Evolutionary conservation across 495 filamentous ascomycete genomes (phyloP).

Genomic region (Pyrenopolyporus hunteri): DNA sequence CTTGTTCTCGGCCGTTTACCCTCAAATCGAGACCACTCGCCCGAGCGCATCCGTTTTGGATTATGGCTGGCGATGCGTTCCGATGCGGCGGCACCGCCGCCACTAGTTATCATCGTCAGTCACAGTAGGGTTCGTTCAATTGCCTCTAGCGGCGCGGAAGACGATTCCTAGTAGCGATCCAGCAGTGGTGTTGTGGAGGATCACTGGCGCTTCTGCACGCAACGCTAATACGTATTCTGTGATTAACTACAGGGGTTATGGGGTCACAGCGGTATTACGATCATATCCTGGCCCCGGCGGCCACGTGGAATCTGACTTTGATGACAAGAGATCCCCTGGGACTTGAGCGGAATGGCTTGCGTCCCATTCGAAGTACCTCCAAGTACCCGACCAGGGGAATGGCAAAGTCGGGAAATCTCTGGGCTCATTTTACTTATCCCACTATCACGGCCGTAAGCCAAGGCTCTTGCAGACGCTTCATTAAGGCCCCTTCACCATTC

Average conservation of each 20-base stretch:
- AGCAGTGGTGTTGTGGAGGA: conserved; percentile 18
- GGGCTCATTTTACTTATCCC: conserved; percentile 32
- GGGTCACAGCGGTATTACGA: conserved; percentile 46
- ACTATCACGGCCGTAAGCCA: conserved; percentile 36
- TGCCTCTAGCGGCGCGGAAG: conserved; percentile 26
- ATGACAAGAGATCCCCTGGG: conserved; percentile 41
- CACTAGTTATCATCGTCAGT: conserved; percentile 13
- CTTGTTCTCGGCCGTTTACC: conserved; percentile 9
- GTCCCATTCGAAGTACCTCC: conserved; percentile 35
- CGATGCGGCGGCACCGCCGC: conserved; percentile 26
- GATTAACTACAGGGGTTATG: conserved; percentile 37
- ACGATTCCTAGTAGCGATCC: conserved; percentile 16
- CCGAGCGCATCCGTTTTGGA: conserved; percentile 15
- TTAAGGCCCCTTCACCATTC: conserved; percentile 9
- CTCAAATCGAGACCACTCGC: conserved; percentile 2
- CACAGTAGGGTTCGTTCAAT: conserved; percentile 15
- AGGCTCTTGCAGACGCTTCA: conserved; percentile 13
- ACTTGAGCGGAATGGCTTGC: conserved; percentile 38
- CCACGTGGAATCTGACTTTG: conserved; percentile 49
- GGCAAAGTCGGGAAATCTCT: conserved; percentile 7
- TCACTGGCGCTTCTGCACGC: conserved; percentile 27
- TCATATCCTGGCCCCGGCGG: conserved; percentile 48
- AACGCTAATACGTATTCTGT: conserved; percentile 30
- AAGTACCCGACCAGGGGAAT: conserved; percentile 33
- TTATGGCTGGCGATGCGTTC: conserved; percentile 30